A percentile compares a stretch with the other conserved stretches of the same genome.
These are phyloP conservation scores for Neophaeococcomyces aloes DNA, from an alignment of 2,329 filamentous ascomycete species.

Conservation along the genomic window DNA sequence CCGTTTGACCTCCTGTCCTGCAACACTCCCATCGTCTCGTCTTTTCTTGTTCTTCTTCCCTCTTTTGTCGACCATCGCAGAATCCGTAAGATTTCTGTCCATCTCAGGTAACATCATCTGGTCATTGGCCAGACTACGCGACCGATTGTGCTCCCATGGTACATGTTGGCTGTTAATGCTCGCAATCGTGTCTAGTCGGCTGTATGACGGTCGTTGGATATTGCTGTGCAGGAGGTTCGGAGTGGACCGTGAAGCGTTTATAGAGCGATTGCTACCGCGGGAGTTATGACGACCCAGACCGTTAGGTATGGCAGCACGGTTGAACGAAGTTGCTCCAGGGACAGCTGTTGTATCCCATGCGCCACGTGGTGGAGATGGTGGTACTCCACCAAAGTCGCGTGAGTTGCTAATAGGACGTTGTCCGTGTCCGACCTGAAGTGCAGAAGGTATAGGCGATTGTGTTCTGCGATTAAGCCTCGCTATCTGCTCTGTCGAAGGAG, in stretches of 20 bases:
- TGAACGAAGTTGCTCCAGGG: slow-evolving; percentile 14
- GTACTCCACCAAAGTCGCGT: slow-evolving; percentile 8
- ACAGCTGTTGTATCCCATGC: slow-evolving; percentile 18
- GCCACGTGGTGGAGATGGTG: slow-evolving; percentile 13
- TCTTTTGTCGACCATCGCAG: neutral
- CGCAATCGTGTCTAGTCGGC: slow-evolving; percentile 18
- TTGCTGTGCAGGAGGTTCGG: slow-evolving; percentile 15
- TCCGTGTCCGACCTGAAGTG: neutral
- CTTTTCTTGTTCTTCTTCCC: slow-evolving; percentile 7
- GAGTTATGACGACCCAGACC: slow-evolving; percentile 15
- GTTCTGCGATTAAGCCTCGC: slow-evolving; percentile 15
- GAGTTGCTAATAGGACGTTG: neutral
- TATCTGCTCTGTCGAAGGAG: slow-evolving; percentile 16
- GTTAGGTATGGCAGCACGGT: slow-evolving; percentile 13
- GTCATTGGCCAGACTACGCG: neutral
- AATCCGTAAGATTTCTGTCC: slow-evolving; percentile 4
- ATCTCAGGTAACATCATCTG: neutral
- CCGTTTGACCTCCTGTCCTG: slow-evolving; percentile 6
- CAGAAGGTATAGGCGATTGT: slow-evolving; percentile 2
- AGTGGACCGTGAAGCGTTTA: slow-evolving; percentile 15
- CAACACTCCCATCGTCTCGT: neutral
- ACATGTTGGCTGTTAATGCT: slow-evolving; percentile 11
- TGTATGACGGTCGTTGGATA: slow-evolving; percentile 13
- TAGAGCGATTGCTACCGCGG: slow-evolving; percentile 14
- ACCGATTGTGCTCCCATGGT: slow-evolving; percentile 6